Evolutionary conservation across 225 moss, liverwort and hornwort genomes (phyloP).

Genomic region (Marchantia paleacea): DNA sequence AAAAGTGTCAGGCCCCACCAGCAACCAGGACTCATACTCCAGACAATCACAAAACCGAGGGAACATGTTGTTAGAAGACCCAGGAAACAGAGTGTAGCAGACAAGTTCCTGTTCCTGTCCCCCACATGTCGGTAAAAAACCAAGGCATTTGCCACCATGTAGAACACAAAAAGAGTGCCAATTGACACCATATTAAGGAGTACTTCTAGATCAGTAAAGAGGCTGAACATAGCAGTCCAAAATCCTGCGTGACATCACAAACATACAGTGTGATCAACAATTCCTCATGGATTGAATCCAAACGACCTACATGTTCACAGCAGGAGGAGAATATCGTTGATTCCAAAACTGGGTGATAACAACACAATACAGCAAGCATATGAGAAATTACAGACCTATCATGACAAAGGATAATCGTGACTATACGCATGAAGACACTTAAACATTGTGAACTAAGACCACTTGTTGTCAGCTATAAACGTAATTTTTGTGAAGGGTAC

Average conservation of each 20-base stretch:
- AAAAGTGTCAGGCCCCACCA: slow-evolving; percentile 33
- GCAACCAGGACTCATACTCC: slow-evolving; percentile 51
- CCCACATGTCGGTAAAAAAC: slow-evolving; percentile 76
- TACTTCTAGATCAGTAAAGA: slow-evolving; percentile 72
- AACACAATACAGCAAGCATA: too few species aligned
- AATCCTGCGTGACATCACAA: slow-evolving; percentile 41
- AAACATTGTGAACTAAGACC: too few species aligned
- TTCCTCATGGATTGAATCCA: not conserved
- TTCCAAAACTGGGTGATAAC: too few species aligned
- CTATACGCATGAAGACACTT: too few species aligned
- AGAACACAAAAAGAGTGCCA: slow-evolving; percentile 94
- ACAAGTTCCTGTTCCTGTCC: slow-evolving; percentile 43
- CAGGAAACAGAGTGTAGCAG: slow-evolving; percentile 57
- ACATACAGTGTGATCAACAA: not conserved
- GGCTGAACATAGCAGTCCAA: slow-evolving; percentile 69
- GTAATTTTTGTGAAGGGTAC: slow-evolving; percentile 3
- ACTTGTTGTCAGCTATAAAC: too few species aligned
- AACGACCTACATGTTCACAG: too few species aligned
- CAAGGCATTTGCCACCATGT: slow-evolving; percentile 95
- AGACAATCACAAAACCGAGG: slow-evolving; percentile 52
- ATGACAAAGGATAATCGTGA: too few species aligned
- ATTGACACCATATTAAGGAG: slow-evolving; percentile 87
- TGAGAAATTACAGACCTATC: too few species aligned
- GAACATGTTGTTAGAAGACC: slow-evolving; percentile 50
- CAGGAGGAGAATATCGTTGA: too few species aligned